Percentiles rank a stretch among this genome's conserved stretches.
phyloP scores from a whole-genome alignment of 192 early-diverging fungal genomes.

The Coemansia sp. region DNA sequence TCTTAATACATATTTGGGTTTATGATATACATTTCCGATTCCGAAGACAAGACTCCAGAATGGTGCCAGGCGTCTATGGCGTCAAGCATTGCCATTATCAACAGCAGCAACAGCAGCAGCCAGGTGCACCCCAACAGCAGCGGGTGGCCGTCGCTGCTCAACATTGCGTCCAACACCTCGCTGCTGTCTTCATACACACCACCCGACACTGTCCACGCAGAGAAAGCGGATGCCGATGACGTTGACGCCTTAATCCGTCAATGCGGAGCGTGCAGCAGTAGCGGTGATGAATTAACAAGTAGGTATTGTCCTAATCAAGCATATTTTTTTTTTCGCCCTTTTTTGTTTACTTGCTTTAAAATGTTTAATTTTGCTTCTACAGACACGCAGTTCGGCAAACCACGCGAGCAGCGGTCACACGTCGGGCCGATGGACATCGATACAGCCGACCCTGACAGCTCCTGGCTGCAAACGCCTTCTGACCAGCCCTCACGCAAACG shows the following conservation, averaged over 20 bases:
- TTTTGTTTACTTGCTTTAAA: conserved; percentile 1
- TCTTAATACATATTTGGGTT: no score
- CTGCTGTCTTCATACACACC: conserved; percentile 40
- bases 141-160: conserved; percentile 42
- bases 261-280: background rate
- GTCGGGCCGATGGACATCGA: conserved; percentile 52
- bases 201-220: background rate
- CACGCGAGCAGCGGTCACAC: conserved; percentile 11
- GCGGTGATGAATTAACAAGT: conserved; percentile 2
- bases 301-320: conserved; percentile 1
- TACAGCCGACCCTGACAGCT: conserved; percentile 31
- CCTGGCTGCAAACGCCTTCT: conserved; percentile 32
- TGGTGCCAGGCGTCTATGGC: background rate
- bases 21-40: conserved; percentile 10
- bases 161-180: conserved; percentile 25
- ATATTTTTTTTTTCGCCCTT: background rate
- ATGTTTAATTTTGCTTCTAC: conserved; percentile 32
- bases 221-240: conserved; percentile 30
- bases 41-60: background rate
- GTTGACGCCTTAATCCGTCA: background rate
- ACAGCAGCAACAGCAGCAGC: conserved; percentile 6
- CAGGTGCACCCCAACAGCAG: conserved; percentile 17
- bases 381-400: conserved; percentile 18
- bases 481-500: conserved; percentile 30
- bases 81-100: conserved; percentile 21